These are phyloP conservation scores for Oxyria digyna DNA, from an alignment of 148 eudicot genomes.

Conservation along the genomic window DNA sequence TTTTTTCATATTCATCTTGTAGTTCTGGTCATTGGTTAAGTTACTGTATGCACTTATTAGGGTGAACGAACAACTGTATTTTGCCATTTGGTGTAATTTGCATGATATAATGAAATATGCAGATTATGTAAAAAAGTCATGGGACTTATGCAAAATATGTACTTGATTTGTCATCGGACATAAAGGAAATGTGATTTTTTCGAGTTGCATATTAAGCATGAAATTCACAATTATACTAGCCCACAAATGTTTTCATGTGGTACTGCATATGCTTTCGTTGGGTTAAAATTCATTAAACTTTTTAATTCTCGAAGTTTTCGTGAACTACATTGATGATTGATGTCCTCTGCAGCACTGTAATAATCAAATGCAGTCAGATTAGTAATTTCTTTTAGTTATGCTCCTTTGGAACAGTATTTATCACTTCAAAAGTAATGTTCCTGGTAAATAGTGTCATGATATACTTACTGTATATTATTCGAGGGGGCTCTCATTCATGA, in stretches of 20 bases:
- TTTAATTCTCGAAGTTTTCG: not conserved
- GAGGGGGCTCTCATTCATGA: not conserved
- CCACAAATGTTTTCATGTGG: not conserved
- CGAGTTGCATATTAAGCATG: not conserved
- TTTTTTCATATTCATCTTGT: not conserved
- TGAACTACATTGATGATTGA: not conserved
- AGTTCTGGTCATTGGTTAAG: not conserved
- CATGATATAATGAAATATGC: not conserved
- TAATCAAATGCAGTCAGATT: not conserved
- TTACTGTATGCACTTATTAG: not conserved
- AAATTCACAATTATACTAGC: not conserved
- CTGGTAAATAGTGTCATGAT: not conserved
- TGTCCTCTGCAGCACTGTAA: not conserved
- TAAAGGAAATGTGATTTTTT: not conserved
- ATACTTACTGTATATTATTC: not conserved
- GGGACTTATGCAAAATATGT: not conserved
- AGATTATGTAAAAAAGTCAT: not conserved
- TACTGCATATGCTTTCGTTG: not conserved
- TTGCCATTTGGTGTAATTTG: not conserved
- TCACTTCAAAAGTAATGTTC: not conserved
- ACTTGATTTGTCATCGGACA: not conserved
- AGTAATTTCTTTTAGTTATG: not conserved
- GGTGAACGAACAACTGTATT: not conserved
- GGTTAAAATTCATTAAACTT: not conserved
- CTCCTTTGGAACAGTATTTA: not conserved